Conservation (phyloP, 805 yeast species). For the Wickerhamomyces silvicola region DNA sequence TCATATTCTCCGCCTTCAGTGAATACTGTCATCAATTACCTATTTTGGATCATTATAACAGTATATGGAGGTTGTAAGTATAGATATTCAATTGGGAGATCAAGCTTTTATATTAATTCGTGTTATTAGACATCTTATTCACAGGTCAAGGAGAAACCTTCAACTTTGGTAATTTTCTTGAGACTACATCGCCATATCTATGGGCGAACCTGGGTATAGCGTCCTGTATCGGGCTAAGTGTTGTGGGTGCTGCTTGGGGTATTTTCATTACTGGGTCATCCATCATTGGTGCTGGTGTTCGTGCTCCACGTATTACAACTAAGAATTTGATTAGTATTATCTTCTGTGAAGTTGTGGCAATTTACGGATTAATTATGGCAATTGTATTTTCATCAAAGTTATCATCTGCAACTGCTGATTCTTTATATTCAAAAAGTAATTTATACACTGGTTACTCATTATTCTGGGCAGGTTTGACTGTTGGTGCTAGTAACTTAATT, state of each 20-base stretch:
- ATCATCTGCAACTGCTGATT: conserved; percentile 54
- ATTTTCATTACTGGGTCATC: conserved; percentile 93
- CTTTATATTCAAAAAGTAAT: conserved; percentile 72
- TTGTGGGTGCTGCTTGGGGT: conserved; percentile 99
- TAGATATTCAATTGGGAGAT: neutral
- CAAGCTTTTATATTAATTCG: conserved; percentile 2
- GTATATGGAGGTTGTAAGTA: conserved; percentile 23
- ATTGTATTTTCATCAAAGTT: conserved; percentile 93
- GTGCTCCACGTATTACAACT: conserved; percentile 95
- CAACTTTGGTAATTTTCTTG: conserved; percentile 84
- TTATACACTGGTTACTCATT: conserved; percentile 91
- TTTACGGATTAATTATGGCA: conserved; percentile 95
- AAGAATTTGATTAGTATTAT: conserved; percentile 94
- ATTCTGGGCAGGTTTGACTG: conserved; percentile 98
- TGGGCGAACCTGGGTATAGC: conserved; percentile 94
- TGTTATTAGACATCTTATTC: conserved; percentile 42
- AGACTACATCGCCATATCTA: conserved; percentile 86
- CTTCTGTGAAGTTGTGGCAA: conserved; percentile 98
- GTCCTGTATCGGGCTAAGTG: conserved; percentile 87
- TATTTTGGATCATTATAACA: conserved; percentile 11
- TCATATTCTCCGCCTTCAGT: conserved; percentile 15
- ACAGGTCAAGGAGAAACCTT: conserved; percentile 90
- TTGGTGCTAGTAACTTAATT: conserved; percentile 85
- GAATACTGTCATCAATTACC: conserved; percentile 10
- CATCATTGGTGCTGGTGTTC: conserved; percentile 95